Conservation (phyloP, 2,329 filamentous ascomycete species). For the Lachnellula suecica region DNA sequence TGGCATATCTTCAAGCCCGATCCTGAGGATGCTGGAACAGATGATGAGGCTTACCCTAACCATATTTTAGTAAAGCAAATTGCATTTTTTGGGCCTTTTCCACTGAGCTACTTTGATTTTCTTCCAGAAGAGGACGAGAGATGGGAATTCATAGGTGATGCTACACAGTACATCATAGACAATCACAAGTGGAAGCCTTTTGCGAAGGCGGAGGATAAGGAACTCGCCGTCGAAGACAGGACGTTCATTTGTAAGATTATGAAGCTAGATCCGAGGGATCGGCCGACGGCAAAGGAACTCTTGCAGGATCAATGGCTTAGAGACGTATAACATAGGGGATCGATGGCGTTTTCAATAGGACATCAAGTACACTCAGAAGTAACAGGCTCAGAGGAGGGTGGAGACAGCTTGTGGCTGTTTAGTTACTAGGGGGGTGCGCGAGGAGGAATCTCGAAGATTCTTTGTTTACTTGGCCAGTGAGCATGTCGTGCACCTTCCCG, state of each 20-base stretch:
- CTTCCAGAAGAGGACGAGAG: background rate
- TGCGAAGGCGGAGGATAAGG: slow-evolving; percentile 18
- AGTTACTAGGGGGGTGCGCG: too few relatives aligned
- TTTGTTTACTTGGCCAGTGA: too few relatives aligned
- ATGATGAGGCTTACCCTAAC: slow-evolving; percentile 6
- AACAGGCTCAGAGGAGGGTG: too few relatives aligned
- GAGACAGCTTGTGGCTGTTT: too few relatives aligned
- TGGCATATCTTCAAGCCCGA: slow-evolving; percentile 24
- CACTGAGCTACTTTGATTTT: slow-evolving; percentile 1
- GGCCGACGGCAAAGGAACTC: slow-evolving; percentile 38
- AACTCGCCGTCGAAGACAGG: slow-evolving; percentile 34
- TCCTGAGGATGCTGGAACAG: slow-evolving; percentile 18
- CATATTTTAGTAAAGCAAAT: slow-evolving; percentile 8
- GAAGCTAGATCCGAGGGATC: slow-evolving; percentile 42
- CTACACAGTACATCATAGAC: slow-evolving; percentile 13
- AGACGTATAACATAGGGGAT: background rate
- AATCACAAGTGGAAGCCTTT: slow-evolving; percentile 26
- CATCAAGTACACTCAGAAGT: background rate
- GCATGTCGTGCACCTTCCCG: background rate
- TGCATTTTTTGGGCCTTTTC: slow-evolving; percentile 16
- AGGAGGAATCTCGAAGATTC: too few relatives aligned
- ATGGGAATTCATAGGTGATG: background rate
- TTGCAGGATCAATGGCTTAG: slow-evolving; percentile 38
- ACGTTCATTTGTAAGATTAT: slow-evolving; percentile 42
- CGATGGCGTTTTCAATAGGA: background rate